phyloP scores from a whole-genome alignment of 345 rosid species.

The Citrus trifoliata region DNA sequence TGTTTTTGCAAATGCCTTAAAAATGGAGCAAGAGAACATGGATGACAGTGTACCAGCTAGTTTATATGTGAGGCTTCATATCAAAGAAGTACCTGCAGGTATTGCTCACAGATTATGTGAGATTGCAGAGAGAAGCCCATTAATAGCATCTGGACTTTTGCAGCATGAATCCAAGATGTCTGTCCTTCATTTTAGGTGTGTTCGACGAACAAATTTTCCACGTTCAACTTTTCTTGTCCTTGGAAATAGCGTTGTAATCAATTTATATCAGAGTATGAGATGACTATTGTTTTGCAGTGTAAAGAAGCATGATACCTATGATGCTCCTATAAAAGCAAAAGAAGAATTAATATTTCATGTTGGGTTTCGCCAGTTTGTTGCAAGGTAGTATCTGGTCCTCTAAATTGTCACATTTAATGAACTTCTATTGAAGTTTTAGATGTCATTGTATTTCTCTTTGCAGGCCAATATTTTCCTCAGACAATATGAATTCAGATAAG shows the following conservation, averaged over 20 bases:
- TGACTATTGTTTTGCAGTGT: conserved; percentile 41
- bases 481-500: conserved; percentile 75
- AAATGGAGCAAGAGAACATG: conserved; percentile 48
- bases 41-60: conserved; percentile 61
- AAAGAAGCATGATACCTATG: conserved; percentile 72
- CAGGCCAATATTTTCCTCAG: conserved; percentile 90
- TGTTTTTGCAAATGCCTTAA: conserved; percentile 57
- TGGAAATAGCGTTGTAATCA: conserved; percentile 3
- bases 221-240: conserved; percentile 11
- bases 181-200: conserved; percentile 93
- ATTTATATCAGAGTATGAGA: conserved; percentile 7
- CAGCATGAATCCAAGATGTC: conserved; percentile 98
- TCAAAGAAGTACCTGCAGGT: conserved; percentile 61
- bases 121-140: conserved; percentile 40
- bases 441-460: conserved; percentile 10
- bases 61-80: conserved; percentile 64
- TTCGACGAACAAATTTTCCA: background rate
- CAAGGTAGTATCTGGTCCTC: conserved; percentile 47
- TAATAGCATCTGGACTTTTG: conserved; percentile 76
- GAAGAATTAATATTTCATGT: conserved; percentile 89
- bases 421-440: conserved; percentile 2
- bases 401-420: conserved; percentile 6
- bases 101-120: conserved; percentile 58
- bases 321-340: conserved; percentile 79
- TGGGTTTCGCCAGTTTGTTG: conserved; percentile 92